phyloP scores from a whole-genome alignment of 441 rosid genomes.

The Adansonia rubrostipa region DNA sequence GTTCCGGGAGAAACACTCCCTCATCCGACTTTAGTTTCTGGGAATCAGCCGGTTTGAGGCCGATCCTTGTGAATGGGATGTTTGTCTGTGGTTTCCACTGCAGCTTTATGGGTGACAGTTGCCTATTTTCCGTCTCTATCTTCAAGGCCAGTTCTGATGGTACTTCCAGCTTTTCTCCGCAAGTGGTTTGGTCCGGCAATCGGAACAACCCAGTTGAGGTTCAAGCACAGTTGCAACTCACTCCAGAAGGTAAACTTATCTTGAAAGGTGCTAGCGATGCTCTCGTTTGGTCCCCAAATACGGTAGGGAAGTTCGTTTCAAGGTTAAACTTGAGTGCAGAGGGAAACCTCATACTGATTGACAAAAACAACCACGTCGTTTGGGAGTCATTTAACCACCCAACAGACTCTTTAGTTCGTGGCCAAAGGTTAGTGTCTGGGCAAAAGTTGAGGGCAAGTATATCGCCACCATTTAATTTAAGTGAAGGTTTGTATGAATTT shows the following conservation, averaged over 20 bases:
- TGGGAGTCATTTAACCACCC: conserved; percentile 29
- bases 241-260: not conserved
- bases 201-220: conserved; percentile 7
- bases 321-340: conserved; percentile 5
- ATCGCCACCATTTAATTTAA: not conserved
- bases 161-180: not conserved
- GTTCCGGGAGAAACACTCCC: not conserved
- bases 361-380: not conserved
- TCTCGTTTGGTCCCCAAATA: conserved; percentile 11
- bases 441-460: conserved; percentile 11
- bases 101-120: not conserved
- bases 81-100: conserved; percentile 21
- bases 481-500: conserved; percentile 17
- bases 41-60: not conserved
- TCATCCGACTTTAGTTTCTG: not conserved
- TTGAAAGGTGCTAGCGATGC: not conserved
- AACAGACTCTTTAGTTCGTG: conserved; percentile 11
- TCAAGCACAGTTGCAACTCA: not conserved
- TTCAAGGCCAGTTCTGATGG: not conserved
- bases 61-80: conserved; percentile 17
- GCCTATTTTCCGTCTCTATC: conserved; percentile 19
- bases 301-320: not conserved
- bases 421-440: conserved; percentile 14
- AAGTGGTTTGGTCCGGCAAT: conserved; percentile 22
- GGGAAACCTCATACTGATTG: conserved; percentile 22